A percentile compares a stretch with the other conserved stretches of the same genome.
Evolutionary conservation across 371 early-diverging fungal species (phyloP).

Genomic region (Mucor piriformis): DNA sequence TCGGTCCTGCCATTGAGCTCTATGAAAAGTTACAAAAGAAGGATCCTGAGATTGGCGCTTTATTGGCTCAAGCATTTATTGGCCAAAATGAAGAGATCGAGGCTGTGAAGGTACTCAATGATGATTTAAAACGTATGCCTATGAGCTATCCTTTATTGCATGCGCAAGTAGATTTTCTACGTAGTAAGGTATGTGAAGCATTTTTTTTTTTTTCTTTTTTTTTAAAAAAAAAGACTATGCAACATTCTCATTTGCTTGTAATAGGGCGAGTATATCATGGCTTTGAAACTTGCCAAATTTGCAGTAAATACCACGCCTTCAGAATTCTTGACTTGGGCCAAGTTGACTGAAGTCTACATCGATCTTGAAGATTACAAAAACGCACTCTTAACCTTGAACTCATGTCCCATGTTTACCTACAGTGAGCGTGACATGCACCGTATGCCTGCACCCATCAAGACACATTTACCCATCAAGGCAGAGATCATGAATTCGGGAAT

Average conservation of each 20-base stretch:
- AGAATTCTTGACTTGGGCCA: constrained; percentile 94
- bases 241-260: too few relatives aligned
- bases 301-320: constrained; percentile 94
- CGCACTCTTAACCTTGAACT: constrained; percentile 91
- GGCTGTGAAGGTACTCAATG: constrained; percentile 83
- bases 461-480: constrained; percentile 77
- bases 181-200: constrained; percentile 55
- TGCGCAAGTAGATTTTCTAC: constrained; percentile 87
- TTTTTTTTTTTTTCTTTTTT: too few relatives aligned
- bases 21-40: constrained; percentile 77
- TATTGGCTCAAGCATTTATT: constrained; percentile 80
- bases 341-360: constrained; percentile 89
- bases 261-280: constrained; percentile 72
- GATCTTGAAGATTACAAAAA: constrained; percentile 83
- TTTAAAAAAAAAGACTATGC: too few relatives aligned
- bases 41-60: constrained; percentile 88
- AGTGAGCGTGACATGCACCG: constrained; percentile 88
- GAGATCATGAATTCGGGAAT: constrained; percentile 64
- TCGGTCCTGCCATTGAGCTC: constrained; percentile 77
- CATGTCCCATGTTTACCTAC: constrained; percentile 97
- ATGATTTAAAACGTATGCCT: constrained; percentile 77
- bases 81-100: constrained; percentile 87
- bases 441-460: constrained; percentile 86
- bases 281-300: constrained; percentile 84
- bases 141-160: constrained; percentile 83